Conservation (phyloP, 306 rosid species). For the Alnus glutinosa region DNA sequence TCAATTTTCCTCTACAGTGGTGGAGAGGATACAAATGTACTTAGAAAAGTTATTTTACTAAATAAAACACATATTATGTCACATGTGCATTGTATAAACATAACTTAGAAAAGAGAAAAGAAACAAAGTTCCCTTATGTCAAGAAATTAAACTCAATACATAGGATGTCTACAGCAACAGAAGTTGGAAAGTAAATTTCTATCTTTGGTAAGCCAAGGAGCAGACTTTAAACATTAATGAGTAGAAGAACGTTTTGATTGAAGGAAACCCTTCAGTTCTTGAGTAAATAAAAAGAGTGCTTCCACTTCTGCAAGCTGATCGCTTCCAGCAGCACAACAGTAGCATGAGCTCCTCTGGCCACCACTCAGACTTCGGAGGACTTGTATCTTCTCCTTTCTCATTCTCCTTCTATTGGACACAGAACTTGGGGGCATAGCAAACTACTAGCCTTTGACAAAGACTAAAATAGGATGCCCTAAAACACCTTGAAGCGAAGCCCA, state of each 20-base stretch:
- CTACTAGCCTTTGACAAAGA: background rate
- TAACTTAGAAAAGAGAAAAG: slow-evolving; percentile 2
- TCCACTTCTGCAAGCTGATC: background rate
- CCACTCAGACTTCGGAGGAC: background rate
- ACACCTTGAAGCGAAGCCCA: background rate
- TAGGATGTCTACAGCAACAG: background rate
- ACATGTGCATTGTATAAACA: slow-evolving; percentile 12
- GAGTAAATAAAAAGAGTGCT: background rate
- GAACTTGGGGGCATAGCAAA: background rate
- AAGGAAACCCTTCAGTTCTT: slow-evolving; percentile 11
- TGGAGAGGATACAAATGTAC: slow-evolving; percentile 11
- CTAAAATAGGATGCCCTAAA: background rate
- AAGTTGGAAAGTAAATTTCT: background rate
- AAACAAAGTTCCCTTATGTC: slow-evolving; percentile 12
- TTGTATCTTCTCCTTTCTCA: slow-evolving; percentile 2
- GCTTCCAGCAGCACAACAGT: slow-evolving; percentile 10
- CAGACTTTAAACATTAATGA: background rate
- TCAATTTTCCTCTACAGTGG: slow-evolving; percentile 68
- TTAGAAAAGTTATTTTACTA: slow-evolving; percentile 28
- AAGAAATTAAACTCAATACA: background rate
- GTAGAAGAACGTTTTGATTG: slow-evolving; percentile 12
- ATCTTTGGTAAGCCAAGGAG: slow-evolving; percentile 19
- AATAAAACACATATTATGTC: slow-evolving; percentile 7
- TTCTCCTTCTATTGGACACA: background rate
- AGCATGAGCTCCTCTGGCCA: background rate